Evolutionary conservation across 2,329 filamentous ascomycete species (phyloP).

Genomic region (Bipolaris oryzae): DNA sequence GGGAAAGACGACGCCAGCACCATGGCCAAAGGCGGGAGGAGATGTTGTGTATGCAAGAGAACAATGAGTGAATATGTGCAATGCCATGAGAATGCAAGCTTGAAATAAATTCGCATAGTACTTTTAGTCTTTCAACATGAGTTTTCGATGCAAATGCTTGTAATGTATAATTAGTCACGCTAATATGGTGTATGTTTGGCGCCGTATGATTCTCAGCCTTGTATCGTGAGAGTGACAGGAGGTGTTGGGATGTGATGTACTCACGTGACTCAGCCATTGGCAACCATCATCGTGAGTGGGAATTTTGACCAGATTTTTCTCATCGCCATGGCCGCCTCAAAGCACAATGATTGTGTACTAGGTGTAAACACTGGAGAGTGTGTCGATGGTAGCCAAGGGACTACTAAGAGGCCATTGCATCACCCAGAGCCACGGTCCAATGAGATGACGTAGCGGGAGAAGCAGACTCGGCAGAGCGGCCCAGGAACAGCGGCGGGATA

Average conservation of each 20-base stretch:
- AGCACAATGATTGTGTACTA: too few relatives aligned
- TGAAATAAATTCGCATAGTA: neutral
- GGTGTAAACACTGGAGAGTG: neutral
- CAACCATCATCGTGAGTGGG: too few relatives aligned
- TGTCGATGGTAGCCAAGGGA: neutral
- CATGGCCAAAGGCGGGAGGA: neutral
- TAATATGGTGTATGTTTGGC: neutral
- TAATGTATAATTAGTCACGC: neutral
- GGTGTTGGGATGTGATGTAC: neutral
- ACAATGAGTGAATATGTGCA: neutral
- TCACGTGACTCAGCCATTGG: neutral
- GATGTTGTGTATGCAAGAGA: neutral
- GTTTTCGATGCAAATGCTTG: neutral
- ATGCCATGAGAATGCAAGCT: neutral
- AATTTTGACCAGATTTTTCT: too few relatives aligned
- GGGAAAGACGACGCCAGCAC: slow-evolving; percentile 10
- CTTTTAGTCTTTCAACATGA: neutral
- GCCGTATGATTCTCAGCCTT: neutral
- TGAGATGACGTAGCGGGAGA: slow-evolving; percentile 23
- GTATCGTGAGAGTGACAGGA: neutral
- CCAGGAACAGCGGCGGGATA: slow-evolving; percentile 26
- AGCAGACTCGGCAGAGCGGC: slow-evolving; percentile 15
- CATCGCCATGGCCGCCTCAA: too few relatives aligned
- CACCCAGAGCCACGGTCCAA: slow-evolving; percentile 14
- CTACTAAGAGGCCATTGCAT: neutral